Percentiles rank a stretch among this genome's conserved stretches.
These are phyloP conservation scores for Plasmodium vivax DNA, from an alignment of 169 alveolate species.

Conservation along the genomic window DNA sequence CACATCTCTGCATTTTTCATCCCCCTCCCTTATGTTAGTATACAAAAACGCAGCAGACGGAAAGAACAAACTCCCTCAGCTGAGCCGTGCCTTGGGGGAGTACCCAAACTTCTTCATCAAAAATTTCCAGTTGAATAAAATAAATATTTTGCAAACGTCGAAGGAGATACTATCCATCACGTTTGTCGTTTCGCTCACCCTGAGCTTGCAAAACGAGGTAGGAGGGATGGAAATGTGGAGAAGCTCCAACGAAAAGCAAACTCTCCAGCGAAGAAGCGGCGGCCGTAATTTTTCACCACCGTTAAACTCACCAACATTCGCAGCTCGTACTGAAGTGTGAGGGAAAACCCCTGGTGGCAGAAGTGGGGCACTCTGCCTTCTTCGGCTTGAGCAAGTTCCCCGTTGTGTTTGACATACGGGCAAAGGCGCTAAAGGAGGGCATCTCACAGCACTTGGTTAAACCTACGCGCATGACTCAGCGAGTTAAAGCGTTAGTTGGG, in stretches of 20 bases:
- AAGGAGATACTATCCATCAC: constrained; percentile 47
- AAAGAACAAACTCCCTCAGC: background rate
- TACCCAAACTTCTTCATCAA: constrained; percentile 35
- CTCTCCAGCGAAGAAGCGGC: background rate
- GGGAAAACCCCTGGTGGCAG: constrained; percentile 37
- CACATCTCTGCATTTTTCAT: background rate
- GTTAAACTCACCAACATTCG: background rate
- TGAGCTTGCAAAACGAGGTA: constrained; percentile 53
- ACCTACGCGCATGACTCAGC: background rate
- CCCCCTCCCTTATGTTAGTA: background rate
- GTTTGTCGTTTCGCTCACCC: constrained; percentile 43
- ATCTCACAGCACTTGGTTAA: constrained; percentile 70
- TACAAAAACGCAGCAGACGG: background rate
- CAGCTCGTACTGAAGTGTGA: constrained; percentile 59
- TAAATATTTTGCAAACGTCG: constrained; percentile 49
- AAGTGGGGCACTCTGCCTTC: constrained; percentile 21
- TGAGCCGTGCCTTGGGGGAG: background rate
- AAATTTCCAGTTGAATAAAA: constrained; percentile 37
- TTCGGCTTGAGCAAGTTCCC: constrained; percentile 10
- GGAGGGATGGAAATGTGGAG: background rate
- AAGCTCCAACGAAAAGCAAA: background rate
- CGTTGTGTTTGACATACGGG: constrained; percentile 62
- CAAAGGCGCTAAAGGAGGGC: constrained; percentile 62
- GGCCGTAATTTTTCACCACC: background rate
- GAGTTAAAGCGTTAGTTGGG: background rate